A percentile compares a stretch with the other conserved stretches of the same genome.
Evolutionary conservation across 2,329 filamentous ascomycete species (phyloP).

Genomic region (Cladosporium sp.): DNA sequence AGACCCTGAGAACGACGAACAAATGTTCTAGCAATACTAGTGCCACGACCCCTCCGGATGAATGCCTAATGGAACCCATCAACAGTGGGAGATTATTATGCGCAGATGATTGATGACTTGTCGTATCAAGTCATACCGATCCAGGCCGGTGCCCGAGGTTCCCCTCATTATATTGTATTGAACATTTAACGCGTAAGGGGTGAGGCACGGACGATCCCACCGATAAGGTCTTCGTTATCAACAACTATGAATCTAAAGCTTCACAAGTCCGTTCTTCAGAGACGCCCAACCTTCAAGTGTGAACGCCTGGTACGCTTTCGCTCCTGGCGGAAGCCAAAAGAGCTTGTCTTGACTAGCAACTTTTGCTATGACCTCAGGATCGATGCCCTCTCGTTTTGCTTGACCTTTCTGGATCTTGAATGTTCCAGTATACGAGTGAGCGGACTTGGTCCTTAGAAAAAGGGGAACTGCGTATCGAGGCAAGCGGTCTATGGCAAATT

Average conservation of each 20-base stretch:
- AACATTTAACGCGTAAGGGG: neutral
- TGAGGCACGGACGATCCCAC: neutral
- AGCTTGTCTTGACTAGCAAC: slow-evolving; percentile 51
- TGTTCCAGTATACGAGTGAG: slow-evolving; percentile 71
- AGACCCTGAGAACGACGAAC: neutral
- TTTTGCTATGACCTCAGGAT: slow-evolving; percentile 56
- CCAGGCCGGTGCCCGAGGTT: neutral
- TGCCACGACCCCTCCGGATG: neutral
- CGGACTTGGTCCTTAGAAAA: slow-evolving; percentile 68
- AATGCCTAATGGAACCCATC: neutral
- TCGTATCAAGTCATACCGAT: neutral
- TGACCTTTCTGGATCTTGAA: slow-evolving; percentile 84
- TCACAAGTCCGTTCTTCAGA: slow-evolving; percentile 68
- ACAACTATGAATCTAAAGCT: slow-evolving; percentile 51
- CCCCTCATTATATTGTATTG: neutral
- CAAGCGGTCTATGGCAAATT: slow-evolving; percentile 58
- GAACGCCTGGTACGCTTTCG: slow-evolving; percentile 65
- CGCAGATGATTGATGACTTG: neutral
- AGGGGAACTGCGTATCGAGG: slow-evolving; percentile 75
- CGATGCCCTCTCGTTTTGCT: slow-evolving; percentile 70
- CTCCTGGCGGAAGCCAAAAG: slow-evolving; percentile 66
- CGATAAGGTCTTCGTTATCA: neutral
- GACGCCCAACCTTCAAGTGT: slow-evolving; percentile 64
- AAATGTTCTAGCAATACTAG: neutral
- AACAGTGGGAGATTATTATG: neutral